Conservation (phyloP, 306 rosid species). For the Macrotyloma uniflorum region DNA sequence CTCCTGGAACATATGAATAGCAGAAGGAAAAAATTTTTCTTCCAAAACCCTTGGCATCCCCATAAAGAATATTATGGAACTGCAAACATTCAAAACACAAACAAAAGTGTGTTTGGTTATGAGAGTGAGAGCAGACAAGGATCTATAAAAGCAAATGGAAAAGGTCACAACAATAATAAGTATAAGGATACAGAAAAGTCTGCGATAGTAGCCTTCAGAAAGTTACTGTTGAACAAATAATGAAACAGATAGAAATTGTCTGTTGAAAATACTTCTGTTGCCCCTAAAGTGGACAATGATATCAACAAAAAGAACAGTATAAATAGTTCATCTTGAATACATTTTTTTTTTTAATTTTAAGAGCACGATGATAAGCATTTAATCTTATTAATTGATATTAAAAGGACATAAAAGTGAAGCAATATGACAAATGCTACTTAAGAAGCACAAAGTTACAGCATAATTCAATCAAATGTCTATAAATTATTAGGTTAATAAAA, state of each 20-base stretch:
- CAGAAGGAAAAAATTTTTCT: slow-evolving; percentile 56
- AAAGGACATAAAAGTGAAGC: background rate
- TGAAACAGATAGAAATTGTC: background rate
- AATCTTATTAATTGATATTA: background rate
- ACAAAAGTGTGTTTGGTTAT: background rate
- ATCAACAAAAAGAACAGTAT: slow-evolving; percentile 1
- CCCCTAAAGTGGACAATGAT: background rate
- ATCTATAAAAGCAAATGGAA: background rate
- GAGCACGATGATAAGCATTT: background rate
- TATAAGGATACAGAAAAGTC: slow-evolving; percentile 17
- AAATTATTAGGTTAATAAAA: background rate
- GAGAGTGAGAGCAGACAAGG: slow-evolving; percentile 11
- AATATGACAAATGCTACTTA: background rate
- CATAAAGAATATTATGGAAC: slow-evolving; percentile 68
- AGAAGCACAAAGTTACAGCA: background rate
- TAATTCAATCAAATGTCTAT: slow-evolving; percentile 9
- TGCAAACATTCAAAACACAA: slow-evolving; percentile 37
- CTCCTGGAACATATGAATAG: slow-evolving; percentile 62
- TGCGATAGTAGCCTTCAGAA: slow-evolving; percentile 1
- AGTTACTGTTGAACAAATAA: background rate
- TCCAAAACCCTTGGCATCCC: slow-evolving; percentile 81
- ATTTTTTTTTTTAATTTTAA: background rate
- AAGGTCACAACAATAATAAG: slow-evolving; percentile 31
- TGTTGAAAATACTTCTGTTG: background rate
- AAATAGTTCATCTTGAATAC: background rate